A percentile compares a stretch with the other conserved stretches of the same genome.
Evolutionary conservation across 371 early-diverging fungal species (phyloP).

Genomic region (Mortierella sp.): DNA sequence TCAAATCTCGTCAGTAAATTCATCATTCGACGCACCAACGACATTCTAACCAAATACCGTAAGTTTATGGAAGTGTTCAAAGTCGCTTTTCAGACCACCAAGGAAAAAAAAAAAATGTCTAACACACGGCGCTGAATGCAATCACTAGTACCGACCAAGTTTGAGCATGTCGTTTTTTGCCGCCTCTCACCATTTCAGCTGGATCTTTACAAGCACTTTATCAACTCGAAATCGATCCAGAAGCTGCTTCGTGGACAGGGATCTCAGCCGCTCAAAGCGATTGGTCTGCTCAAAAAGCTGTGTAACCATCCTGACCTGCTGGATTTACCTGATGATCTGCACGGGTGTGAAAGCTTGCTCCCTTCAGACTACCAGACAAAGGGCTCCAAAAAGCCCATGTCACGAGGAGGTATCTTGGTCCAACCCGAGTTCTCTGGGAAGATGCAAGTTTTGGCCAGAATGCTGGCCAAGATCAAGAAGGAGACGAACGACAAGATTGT

Average conservation of each 20-base stretch:
- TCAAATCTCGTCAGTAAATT: constrained; percentile 89
- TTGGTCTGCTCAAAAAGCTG: constrained; percentile 92
- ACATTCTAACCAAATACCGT: constrained; percentile 94
- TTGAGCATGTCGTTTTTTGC: constrained; percentile 97
- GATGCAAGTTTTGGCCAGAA: constrained; percentile 83
- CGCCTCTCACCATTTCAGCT: constrained; percentile 80
- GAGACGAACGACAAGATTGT: constrained; percentile 94
- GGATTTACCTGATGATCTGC: constrained; percentile 73
- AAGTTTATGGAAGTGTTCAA: constrained; percentile 59
- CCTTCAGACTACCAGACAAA: constrained; percentile 59
- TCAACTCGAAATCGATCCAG: constrained; percentile 83
- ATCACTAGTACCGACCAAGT: constrained; percentile 87
- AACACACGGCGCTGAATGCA: too few species aligned
- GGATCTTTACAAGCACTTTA: constrained; percentile 83
- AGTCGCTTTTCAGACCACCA: too few species aligned
- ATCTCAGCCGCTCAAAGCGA: constrained; percentile 84
- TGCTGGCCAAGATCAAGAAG: constrained; percentile 75
- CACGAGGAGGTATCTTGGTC: constrained; percentile 55
- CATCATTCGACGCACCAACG: constrained; percentile 96
- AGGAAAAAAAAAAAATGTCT: too few species aligned
- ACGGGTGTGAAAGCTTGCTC: constrained; percentile 70
- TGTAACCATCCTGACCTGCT: constrained; percentile 94
- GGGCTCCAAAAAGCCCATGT: constrained; percentile 34
- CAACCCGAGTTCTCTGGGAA: constrained; percentile 89
- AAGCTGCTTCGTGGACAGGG: constrained; percentile 68